Evolutionary conservation across 768 basidiomycete genomes (phyloP), one percentile per base, ranked within the genome.

Genomic region (Tricholoma matsutake): DNA sequence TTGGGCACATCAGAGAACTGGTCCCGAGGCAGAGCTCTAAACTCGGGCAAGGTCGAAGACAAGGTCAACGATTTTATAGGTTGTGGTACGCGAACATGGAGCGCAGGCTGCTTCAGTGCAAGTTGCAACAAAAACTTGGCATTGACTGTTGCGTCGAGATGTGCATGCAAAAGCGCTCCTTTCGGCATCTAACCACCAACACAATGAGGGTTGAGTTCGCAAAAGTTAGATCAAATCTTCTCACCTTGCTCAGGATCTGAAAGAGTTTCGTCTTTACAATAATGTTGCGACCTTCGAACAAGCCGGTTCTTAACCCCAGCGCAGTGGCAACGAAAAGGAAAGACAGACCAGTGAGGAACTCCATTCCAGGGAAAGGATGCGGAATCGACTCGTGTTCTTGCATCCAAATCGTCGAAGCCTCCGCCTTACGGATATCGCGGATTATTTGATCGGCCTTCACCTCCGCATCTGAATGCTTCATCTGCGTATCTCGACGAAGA

Each of bases 361-460:
- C 87, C 88, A 91, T 90, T 45, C 90, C 90, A 20, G 88, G 88
- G 64, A 89, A 91, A 1, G 86, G 78, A 65, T 90, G 84, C 4
- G 80, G 82, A 51, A 85, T 75, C 4, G 78, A 78, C 14, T 81
- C 76, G 61, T 83, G 76, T 22, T 86, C 81, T 51, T 72, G 72
- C 37, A 66, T 77, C 90, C 89, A 91, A n/a, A 91, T 75, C 0
- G 79, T 78, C 22, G 71, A 66, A 0, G 80, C 83, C 65, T 92
- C 89, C 8, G 67, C 61, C 0, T 76, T 71, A 34, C 89, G 83
- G 58, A 92, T 80, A 28, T 71, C 69, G 20, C 87, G 78, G 34
- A 87, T 69, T 55, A 85, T 76, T 57, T 72, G 70, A 63, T 91
- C 90, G 9, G 88, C 91, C 49, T 80, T 71, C 11, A 62, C 60